A percentile compares a stretch with the other conserved stretches of the same genome.
phyloP scores from a whole-genome alignment of 1,139 yeast genomes.

The Geotrichum cucujoidarum region DNA sequence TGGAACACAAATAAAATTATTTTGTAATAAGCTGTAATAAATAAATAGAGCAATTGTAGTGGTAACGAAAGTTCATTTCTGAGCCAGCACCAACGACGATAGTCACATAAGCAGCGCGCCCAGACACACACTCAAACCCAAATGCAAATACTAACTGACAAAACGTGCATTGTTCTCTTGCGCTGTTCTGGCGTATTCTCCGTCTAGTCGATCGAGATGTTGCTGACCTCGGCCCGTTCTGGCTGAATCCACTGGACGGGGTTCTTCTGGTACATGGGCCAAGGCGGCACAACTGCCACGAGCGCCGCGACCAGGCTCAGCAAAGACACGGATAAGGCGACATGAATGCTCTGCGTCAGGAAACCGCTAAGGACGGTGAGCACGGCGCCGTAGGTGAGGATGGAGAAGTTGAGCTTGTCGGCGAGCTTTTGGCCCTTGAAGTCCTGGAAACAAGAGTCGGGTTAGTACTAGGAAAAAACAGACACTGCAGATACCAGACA shows the following conservation, averaged over 20 bases:
- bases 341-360: conserved; percentile 15
- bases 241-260: conserved; percentile 15
- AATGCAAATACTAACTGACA: too few relatives aligned
- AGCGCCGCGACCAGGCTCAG: conserved; percentile 4
- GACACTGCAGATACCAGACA: not conserved
- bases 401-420: conserved; percentile 14
- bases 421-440: conserved; percentile 20
- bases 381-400: conserved; percentile 14
- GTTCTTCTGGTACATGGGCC: conserved; percentile 17
- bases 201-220: not conserved
- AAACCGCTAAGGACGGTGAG: conserved; percentile 17
- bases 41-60: too few relatives aligned
- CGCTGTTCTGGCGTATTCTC: too few relatives aligned
- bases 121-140: too few relatives aligned
- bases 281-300: conserved; percentile 16
- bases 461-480: not conserved
- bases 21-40: too few relatives aligned
- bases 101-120: too few relatives aligned
- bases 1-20: too few relatives aligned
- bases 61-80: too few relatives aligned
- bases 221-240: not conserved
- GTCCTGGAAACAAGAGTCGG: conserved; percentile 12
- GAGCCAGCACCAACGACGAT: too few relatives aligned
- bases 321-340: conserved; percentile 12
- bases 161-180: too few relatives aligned